Base-by-base conservation (phyloP, 2,329 filamentous ascomycete species). In the Gliomastix tumulicola region DNA sequence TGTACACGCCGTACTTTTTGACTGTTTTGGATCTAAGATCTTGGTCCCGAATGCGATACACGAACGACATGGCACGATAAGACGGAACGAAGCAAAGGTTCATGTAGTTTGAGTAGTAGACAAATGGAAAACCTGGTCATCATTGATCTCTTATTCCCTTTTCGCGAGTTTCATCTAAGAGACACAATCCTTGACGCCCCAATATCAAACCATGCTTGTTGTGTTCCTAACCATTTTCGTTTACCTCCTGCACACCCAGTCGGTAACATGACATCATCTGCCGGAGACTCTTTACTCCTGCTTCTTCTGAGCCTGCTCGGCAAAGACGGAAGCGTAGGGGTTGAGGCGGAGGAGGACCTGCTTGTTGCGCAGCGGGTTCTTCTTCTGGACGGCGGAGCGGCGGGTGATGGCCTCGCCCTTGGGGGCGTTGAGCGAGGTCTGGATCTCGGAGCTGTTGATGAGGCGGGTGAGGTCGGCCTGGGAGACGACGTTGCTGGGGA, bases 331-430 rank as follows among this genome's bases (percentile, higher is more conserved):
- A 54, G 92, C 90, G 72, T 98, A 98, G 48, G 92, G 92, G 84
- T 98, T 98, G 68, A 98, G 85, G 59, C 92, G 85, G 63, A 98
- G 85, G 70, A 96, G 80, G 53, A 98, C 84, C 79, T 97, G 92
- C 82, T 88, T 94, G 85, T 98, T 98, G 72, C 76, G 78, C 54
- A 98, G 88, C 60, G 92, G 92, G 81, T 98, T 98, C 89, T 97
- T 97, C 88, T 98, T 98, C 81, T 96, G 90, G 53, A 95, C 88
- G 60, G 77, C 71, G 53, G 76, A 71, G 62, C 92, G 87, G 82
- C 96, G 96, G 69, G 88, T 94, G 62, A 81, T 71, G 61, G 88
- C 80, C 54, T 84, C 80, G 56, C 92, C 92, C 78, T 89, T 92
- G 68, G 89, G 88, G 44, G 84, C 88, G 56, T 85, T 82, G 60